These are phyloP conservation scores for Diaporthe vaccinii DNA, from an alignment of 2,329 filamentous ascomycete species.

Conservation along the genomic window DNA sequence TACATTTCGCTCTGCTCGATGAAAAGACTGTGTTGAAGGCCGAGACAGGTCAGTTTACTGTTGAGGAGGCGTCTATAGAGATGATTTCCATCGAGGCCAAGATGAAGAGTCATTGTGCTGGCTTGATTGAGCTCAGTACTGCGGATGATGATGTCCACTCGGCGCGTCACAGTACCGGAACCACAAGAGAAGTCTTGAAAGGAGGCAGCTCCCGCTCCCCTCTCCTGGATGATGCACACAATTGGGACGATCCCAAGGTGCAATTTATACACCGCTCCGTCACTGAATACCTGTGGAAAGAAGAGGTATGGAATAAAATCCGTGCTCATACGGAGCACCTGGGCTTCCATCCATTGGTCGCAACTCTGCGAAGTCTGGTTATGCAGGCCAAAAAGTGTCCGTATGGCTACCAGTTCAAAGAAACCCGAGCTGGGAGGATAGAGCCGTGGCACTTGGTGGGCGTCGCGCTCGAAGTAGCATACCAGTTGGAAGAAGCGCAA, in stretches of 20 bases:
- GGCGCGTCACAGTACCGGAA: too few relatives aligned
- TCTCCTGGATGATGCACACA: background rate
- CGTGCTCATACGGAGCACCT: background rate
- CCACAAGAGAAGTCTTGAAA: too few relatives aligned
- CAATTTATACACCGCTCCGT: background rate
- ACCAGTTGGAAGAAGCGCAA: background rate
- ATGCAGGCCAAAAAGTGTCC: background rate
- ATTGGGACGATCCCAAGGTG: background rate
- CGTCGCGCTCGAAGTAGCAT: background rate
- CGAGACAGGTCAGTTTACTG: background rate
- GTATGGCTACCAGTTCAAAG: background rate
- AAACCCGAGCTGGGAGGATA: background rate
- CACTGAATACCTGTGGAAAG: background rate
- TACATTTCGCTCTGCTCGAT: background rate
- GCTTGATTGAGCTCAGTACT: background rate
- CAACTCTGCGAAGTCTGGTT: background rate
- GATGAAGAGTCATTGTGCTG: background rate
- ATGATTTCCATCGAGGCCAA: background rate
- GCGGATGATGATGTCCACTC: too few relatives aligned
- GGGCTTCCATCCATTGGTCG: background rate
- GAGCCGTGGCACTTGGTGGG: background rate
- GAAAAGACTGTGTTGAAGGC: background rate
- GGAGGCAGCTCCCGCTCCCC: background rate
- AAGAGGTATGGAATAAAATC: background rate
- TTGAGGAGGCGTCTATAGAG: background rate